Percentiles rank a stretch among this genome's conserved stretches.
phyloP scores from a whole-genome alignment of 208 protist species.

The Leishmania martiniquensis region DNA sequence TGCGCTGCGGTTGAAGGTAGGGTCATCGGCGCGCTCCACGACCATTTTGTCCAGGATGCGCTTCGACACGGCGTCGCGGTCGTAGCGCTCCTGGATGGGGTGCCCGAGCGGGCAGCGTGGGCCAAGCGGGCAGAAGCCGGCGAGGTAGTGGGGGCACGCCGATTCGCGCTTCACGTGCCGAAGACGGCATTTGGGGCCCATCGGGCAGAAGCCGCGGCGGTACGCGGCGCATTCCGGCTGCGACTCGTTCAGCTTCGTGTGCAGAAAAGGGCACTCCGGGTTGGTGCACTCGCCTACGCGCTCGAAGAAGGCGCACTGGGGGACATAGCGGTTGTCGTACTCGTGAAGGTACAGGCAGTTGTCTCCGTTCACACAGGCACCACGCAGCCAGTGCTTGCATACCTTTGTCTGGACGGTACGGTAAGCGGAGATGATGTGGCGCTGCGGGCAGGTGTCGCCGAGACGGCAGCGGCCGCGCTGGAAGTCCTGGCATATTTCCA shows the following conservation, averaged over 20 bases:
- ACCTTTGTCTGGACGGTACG: slow-evolving; percentile 85
- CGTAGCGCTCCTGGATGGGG: slow-evolving; percentile 84
- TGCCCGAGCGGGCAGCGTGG: slow-evolving; percentile 94
- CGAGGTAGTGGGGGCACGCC: slow-evolving; percentile 93
- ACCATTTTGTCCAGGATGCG: slow-evolving; percentile 72
- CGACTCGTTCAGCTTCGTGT: slow-evolving; percentile 87
- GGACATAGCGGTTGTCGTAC: slow-evolving; percentile 95
- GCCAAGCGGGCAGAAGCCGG: slow-evolving; percentile 96
- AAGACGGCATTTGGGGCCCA: slow-evolving; percentile 89
- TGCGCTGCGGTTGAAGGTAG: slow-evolving; percentile 71
- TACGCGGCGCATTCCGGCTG: slow-evolving; percentile 88
- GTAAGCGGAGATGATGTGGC: slow-evolving; percentile 85
- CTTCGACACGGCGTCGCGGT: slow-evolving; percentile 70
- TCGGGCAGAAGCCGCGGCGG: slow-evolving; percentile 88
- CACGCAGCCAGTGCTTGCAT: slow-evolving; percentile 98
- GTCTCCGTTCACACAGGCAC: slow-evolving; percentile 96
- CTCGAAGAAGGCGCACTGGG: slow-evolving; percentile 96
- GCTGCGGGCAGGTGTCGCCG: slow-evolving; percentile 94
- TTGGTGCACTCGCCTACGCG: slow-evolving; percentile 96
- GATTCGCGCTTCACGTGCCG: slow-evolving; percentile 75
- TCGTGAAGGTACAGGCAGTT: slow-evolving; percentile 97
- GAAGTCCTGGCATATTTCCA: slow-evolving; percentile 94
- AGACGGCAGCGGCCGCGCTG: slow-evolving; percentile 94
- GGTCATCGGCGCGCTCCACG: slow-evolving; percentile 68
- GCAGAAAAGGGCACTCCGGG: slow-evolving; percentile 96